These are phyloP conservation scores for Fraxinus quadrangulata DNA, from an alignment of 257 asterid genomes.

Conservation along the genomic window DNA sequence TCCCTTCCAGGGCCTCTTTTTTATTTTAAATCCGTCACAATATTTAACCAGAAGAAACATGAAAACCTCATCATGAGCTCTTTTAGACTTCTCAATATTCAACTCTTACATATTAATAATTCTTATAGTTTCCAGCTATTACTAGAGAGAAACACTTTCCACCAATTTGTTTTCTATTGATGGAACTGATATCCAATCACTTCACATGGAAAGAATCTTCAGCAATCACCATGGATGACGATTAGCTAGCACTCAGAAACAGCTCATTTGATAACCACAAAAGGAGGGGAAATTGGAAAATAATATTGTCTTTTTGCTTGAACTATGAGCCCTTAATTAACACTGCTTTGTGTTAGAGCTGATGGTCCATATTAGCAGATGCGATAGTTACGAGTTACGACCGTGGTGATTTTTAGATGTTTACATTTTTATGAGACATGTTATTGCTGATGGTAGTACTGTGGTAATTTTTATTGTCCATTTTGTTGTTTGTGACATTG, in stretches of 20 bases:
- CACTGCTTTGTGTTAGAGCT: background rate
- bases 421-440: background rate
- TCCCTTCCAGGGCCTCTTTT: too few species aligned
- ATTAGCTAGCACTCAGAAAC: background rate
- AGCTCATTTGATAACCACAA: conserved; percentile 3
- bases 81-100: too few species aligned
- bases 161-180: too few species aligned
- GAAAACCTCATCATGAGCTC: too few species aligned
- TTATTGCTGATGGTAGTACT: background rate
- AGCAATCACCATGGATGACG: background rate
- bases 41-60: too few species aligned
- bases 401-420: background rate
- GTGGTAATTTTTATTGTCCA: background rate
- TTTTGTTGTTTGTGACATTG: background rate
- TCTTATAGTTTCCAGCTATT: too few species aligned
- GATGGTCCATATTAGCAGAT: background rate
- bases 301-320: background rate
- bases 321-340: conserved; percentile 4
- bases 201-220: background rate
- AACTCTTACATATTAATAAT: too few species aligned
- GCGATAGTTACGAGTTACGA: background rate
- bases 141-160: too few species aligned
- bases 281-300: background rate
- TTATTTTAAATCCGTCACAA: too few species aligned
- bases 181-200: too few species aligned